Evolutionary conservation across 371 early-diverging fungal genomes (phyloP).

Genomic region (Thermomucor indicae-seudaticae): DNA sequence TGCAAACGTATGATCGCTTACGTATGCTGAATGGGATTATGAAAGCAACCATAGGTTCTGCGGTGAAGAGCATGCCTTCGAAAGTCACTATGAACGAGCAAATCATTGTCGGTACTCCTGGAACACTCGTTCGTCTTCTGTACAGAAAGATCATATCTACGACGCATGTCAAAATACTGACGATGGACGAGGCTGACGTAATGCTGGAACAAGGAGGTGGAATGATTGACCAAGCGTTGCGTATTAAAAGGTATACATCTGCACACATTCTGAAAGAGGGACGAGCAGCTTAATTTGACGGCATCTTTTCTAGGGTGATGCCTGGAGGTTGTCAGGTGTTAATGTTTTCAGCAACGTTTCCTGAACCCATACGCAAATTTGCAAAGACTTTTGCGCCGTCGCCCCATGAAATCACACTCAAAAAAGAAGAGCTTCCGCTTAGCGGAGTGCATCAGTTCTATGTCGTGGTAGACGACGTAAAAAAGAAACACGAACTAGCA

Average conservation of each 20-base stretch:
- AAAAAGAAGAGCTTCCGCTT: conserved; percentile 91
- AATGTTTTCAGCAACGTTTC: conserved; percentile 97
- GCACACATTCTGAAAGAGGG: not conserved
- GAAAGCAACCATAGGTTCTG: conserved; percentile 63
- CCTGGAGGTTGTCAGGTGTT: conserved; percentile 72
- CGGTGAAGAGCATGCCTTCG: no score
- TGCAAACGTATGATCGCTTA: conserved; percentile 90
- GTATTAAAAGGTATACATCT: conserved; percentile 51
- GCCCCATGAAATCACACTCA: conserved; percentile 83
- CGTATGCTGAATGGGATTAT: conserved; percentile 78
- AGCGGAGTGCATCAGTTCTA: conserved; percentile 96
- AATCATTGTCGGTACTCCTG: conserved; percentile 95
- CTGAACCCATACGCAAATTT: conserved; percentile 73
- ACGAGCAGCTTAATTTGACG: no score
- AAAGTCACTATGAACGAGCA: conserved; percentile 56
- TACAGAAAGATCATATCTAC: conserved; percentile 58
- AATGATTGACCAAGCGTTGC: conserved; percentile 80
- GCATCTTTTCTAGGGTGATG: conserved; percentile 33
- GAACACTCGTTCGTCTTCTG: conserved; percentile 78
- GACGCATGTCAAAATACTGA: conserved; percentile 66
- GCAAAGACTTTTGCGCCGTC: conserved; percentile 77
- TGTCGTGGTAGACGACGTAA: conserved; percentile 81
- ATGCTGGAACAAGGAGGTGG: conserved; percentile 91
- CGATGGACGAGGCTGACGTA: conserved; percentile 94
- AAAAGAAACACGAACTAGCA: conserved; percentile 83